Conservation (phyloP, 192 early-diverging fungal genomes). For the Linnemannia elongata region DNA sequence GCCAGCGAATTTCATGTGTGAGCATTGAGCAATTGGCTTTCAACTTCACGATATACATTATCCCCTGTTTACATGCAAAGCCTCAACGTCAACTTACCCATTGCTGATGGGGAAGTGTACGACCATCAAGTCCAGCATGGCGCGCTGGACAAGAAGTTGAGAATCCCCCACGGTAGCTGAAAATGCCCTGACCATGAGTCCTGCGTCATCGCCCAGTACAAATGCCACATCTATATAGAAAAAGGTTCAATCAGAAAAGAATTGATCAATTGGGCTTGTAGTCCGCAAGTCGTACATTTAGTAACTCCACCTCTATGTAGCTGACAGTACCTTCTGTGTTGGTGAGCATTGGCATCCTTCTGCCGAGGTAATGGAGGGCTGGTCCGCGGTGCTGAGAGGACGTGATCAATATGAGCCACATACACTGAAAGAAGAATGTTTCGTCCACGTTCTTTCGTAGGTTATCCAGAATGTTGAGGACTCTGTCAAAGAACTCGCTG, state of each 20-base stretch:
- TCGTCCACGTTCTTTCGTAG: slow-evolving; percentile 77
- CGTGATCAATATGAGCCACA: slow-evolving; percentile 87
- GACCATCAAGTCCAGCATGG: slow-evolving; percentile 87
- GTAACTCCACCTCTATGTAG: neutral
- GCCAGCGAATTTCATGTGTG: neutral
- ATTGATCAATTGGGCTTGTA: neutral
- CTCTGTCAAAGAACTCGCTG: slow-evolving; percentile 85
- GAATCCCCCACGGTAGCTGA: slow-evolving; percentile 79
- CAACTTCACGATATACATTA: neutral
- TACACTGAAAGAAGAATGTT: slow-evolving; percentile 83
- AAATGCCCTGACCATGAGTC: slow-evolving; percentile 82
- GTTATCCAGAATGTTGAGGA: slow-evolving; percentile 67
- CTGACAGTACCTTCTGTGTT: slow-evolving; percentile 69
- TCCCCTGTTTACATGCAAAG: slow-evolving; percentile 1
- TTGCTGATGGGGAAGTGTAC: slow-evolving; percentile 74
- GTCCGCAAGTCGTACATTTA: neutral
- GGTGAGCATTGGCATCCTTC: slow-evolving; percentile 78
- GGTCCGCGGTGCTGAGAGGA: slow-evolving; percentile 75
- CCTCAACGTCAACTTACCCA: slow-evolving; percentile 49
- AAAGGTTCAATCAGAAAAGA: neutral
- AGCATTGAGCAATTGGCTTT: neutral
- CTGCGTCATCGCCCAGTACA: slow-evolving; percentile 77
- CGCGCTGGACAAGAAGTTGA: slow-evolving; percentile 86
- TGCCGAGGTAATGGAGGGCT: slow-evolving; percentile 83
- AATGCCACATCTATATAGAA: slow-evolving; percentile 69